A percentile compares a stretch with the other conserved stretches of the same genome.
Evolutionary conservation across 441 rosid genomes (phyloP).

Genomic region (Euphorbia corollata): DNA sequence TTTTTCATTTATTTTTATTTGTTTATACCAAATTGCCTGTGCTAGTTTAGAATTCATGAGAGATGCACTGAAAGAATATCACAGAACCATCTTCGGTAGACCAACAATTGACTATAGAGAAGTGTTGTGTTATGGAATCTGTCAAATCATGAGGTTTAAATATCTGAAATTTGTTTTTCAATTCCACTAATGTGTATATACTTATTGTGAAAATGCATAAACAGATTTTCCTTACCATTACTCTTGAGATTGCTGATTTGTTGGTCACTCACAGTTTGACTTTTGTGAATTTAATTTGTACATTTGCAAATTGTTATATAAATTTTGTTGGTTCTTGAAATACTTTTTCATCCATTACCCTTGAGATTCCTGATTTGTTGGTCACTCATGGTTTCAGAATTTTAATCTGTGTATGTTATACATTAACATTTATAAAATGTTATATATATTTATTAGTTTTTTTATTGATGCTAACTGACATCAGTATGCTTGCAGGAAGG

Average conservation of each 20-base stretch:
- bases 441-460: background rate
- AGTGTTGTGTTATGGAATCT: background rate
- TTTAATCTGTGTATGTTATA: background rate
- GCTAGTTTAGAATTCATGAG: background rate
- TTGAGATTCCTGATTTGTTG: background rate
- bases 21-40: background rate
- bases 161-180: background rate
- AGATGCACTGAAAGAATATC: background rate
- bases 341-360: background rate
- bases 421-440: background rate
- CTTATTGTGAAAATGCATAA: background rate
- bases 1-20: too few species aligned
- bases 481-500: constrained; percentile 56
- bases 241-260: background rate
- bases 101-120: background rate
- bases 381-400: background rate
- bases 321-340: background rate
- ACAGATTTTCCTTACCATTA: background rate
- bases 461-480: constrained; percentile 6
- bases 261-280: background rate
- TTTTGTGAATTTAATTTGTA: background rate
- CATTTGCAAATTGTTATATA: background rate
- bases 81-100: background rate
- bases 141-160: background rate
- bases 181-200: background rate